Percentiles rank a stretch among this genome's conserved stretches.
These are phyloP conservation scores for Ophiostoma himal-ulmi DNA, from an alignment of 2,329 filamentous ascomycete genomes.

Conservation along the genomic window DNA sequence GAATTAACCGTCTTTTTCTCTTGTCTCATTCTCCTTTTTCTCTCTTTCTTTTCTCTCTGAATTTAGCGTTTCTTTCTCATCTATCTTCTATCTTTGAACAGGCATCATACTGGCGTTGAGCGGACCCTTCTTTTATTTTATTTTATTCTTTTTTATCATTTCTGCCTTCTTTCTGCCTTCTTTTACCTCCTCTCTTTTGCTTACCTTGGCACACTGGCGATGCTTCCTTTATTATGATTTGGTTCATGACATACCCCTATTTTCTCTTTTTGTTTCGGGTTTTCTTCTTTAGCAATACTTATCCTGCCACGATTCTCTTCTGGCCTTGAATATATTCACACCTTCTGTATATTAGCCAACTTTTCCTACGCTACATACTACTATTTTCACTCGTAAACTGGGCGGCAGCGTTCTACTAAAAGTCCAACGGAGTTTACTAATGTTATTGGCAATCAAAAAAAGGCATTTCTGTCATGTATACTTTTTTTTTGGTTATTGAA, in stretches of 20 bases:
- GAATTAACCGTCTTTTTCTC: not conserved
- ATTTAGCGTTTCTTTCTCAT: not conserved
- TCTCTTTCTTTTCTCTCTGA: not conserved
- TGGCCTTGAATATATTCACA: not conserved
- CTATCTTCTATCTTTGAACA: not conserved
- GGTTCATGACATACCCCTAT: constrained; percentile 12
- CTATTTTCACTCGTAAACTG: not conserved
- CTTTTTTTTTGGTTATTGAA: not conserved
- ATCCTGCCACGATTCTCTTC: not conserved
- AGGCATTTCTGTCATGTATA: not conserved
- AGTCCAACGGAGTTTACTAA: not conserved
- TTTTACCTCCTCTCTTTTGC: not conserved
- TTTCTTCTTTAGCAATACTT: not conserved
- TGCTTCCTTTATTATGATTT: not conserved
- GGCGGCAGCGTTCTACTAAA: not conserved
- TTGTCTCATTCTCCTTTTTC: not conserved
- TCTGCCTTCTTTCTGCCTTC: not conserved
- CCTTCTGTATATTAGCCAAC: not conserved
- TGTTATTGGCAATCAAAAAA: not conserved
- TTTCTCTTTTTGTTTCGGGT: not conserved
- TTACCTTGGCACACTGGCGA: not conserved
- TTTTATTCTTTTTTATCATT: not conserved
- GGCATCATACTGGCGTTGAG: not conserved
- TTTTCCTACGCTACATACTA: not conserved
- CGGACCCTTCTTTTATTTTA: not conserved